phyloP scores from a whole-genome alignment of 192 early-diverging fungal genomes.

The Funneliformis geosporum region DNA sequence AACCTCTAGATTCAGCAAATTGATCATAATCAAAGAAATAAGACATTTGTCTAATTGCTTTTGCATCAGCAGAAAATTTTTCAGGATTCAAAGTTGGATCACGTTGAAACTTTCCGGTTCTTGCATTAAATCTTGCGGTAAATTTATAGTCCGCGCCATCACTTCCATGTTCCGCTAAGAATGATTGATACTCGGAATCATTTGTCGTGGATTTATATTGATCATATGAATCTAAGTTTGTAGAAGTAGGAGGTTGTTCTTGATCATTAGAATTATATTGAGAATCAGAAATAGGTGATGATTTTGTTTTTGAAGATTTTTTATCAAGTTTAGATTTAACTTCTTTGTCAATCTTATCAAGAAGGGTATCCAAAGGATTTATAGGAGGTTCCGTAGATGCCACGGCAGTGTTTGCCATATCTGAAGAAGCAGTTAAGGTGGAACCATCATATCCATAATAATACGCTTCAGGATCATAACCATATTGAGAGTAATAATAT shows the following conservation, averaged over 20 bases:
- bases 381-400: background rate
- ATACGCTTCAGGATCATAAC: conserved; percentile 26
- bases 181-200: conserved; percentile 21
- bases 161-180: conserved; percentile 18
- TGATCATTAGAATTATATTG: background rate
- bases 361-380: conserved; percentile 40
- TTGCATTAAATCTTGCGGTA: conserved; percentile 43
- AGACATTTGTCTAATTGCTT: conserved; percentile 43
- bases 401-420: background rate
- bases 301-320: background rate
- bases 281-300: background rate
- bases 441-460: conserved; percentile 27
- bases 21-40: conserved; percentile 48
- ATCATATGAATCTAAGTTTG: background rate
- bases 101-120: conserved; percentile 43
- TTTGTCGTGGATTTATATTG: background rate
- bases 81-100: conserved; percentile 40
- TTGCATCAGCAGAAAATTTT: conserved; percentile 38
- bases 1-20: conserved; percentile 37
- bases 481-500: conserved; percentile 28
- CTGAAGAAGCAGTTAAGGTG: background rate
- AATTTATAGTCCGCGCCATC: conserved; percentile 30
- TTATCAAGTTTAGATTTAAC: conserved; percentile 40
- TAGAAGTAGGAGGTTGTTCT: background rate
- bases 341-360: conserved; percentile 46